Conservation (phyloP, 441 rosid genomes). For the Capsella rubella region DNA sequence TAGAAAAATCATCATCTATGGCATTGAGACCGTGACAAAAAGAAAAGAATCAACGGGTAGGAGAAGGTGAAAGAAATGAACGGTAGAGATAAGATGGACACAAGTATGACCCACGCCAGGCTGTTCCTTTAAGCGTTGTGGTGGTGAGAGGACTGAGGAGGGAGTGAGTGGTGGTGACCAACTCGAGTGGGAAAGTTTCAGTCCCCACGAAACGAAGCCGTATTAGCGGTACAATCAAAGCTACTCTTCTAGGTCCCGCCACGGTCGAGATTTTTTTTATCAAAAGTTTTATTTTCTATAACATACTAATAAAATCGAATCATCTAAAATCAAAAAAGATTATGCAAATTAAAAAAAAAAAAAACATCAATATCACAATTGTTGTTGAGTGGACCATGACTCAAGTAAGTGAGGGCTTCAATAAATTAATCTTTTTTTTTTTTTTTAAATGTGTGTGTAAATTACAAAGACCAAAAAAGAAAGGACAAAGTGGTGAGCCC, state of each 20-base stretch:
- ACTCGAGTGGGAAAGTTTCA: conserved; percentile 30
- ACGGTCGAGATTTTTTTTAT: conserved; percentile 19
- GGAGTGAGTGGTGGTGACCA: conserved; percentile 31
- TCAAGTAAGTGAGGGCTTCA: conserved; percentile 13
- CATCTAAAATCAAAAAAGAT: background rate
- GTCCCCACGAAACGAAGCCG: conserved; percentile 35
- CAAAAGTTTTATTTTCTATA: conserved; percentile 4
- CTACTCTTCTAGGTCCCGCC: conserved; percentile 37
- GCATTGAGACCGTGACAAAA: too few species aligned
- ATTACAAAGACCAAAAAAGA: conserved; percentile 25
- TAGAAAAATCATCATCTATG: too few species aligned
- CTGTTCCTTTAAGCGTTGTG: conserved; percentile 19
- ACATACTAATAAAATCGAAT: conserved; percentile 13
- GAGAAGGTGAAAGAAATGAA: conserved; percentile 26
- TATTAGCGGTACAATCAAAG: conserved; percentile 42
- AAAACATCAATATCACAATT: conserved; percentile 25
- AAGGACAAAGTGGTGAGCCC: conserved; percentile 38
- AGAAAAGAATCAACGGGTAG: conserved; percentile 34
- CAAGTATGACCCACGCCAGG: conserved; percentile 30
- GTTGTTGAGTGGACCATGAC: conserved; percentile 41
- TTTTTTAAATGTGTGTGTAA: background rate
- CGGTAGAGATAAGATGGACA: conserved; percentile 25
- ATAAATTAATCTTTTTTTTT: conserved; percentile 11
- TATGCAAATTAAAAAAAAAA: background rate
- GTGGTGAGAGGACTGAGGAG: too few species aligned